Base-by-base conservation (phyloP, 129 eudicot genomes). In the Pulicaria dysenterica region DNA sequence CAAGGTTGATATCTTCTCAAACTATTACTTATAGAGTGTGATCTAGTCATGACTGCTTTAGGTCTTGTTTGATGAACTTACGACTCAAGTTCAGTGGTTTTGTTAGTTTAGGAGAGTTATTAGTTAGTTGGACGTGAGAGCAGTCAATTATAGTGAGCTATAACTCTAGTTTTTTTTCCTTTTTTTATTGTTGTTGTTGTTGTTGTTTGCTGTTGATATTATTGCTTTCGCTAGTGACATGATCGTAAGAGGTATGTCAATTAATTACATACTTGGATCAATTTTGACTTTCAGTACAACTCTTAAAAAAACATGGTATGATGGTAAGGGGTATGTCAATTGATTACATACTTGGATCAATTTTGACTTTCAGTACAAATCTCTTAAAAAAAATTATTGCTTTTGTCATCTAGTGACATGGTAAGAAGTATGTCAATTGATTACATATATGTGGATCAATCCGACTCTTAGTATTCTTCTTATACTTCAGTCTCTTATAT, bases 101-200 rank as follows among this genome's bases (percentile, higher is more conserved):
- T 58, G 48, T 74, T 64, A 47, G 48, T 44, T 64, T 66, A 65
- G 40, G 47, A 65, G 67, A 54, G 15, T 34, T 58, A 16, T n/a
- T 8, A 31, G 38, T 4, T 34, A 64, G 15, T 65, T 43, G 8
- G 19, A 55, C 73, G 54, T 1, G 58, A 2, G 41, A 43, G 59
- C 56, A 34, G 48, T 36, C 38, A 5, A 36, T 55, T 31, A 24
- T 70, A 55, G 10, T 11, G 54, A 41, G n/a, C 54, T 70, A 54
- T 44, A 67, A 5, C 58, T 7, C 37, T 66, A 34, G 34, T 45
- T 67, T 45, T 40, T 46, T 3, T 37, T 24, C 2, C 2, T 24
- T 24, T 24, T 24, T 24, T 24, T n/a, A n/a, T n/a, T n/a, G n/a
- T n/a, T n/a, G n/a, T n/a, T n/a, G n/a, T n/a, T n/a, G n/a, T n/a